Evolutionary conservation across 2,329 filamentous ascomycete species (phyloP).

Genomic region (Tolypocladium ophioglossoides): DNA sequence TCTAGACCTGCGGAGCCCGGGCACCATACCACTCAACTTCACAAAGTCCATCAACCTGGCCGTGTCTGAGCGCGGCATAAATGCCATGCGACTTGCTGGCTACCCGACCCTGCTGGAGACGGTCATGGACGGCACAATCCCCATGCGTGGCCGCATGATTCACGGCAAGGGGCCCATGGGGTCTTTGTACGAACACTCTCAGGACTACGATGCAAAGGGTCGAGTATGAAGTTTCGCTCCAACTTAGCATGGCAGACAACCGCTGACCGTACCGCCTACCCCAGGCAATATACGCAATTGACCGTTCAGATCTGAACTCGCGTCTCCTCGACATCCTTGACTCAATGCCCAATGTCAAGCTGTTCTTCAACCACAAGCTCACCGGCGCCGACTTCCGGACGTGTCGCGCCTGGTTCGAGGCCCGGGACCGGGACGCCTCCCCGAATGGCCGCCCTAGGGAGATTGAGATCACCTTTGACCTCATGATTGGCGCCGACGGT

Average conservation of each 20-base stretch:
- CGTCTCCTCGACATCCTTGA: constrained; percentile 75
- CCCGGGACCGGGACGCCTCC: constrained; percentile 24
- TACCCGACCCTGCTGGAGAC: constrained; percentile 58
- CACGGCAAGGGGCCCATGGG: constrained; percentile 60
- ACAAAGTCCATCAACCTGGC: constrained; percentile 98
- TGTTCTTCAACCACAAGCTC: constrained; percentile 91
- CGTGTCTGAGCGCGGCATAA: constrained; percentile 85
- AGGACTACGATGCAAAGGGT: constrained; percentile 83
- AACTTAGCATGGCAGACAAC: not conserved
- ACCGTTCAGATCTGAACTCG: constrained; percentile 75
- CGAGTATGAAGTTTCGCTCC: constrained; percentile 44
- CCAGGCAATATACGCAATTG: constrained; percentile 75
- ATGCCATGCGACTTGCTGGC: constrained; percentile 66
- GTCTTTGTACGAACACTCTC: constrained; percentile 65
- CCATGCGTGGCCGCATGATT: constrained; percentile 96
- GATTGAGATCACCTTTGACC: constrained; percentile 77
- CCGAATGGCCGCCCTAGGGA: constrained; percentile 46
- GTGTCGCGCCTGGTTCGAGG: constrained; percentile 82
- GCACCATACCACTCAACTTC: constrained; percentile 81
- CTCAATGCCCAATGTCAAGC: constrained; percentile 73
- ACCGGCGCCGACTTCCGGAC: constrained; percentile 76
- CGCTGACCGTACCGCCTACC: not conserved
- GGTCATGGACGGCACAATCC: constrained; percentile 70
- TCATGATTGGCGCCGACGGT: constrained; percentile 89
- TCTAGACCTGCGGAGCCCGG: constrained; percentile 77